A percentile compares a stretch with the other conserved stretches of the same genome.
phyloP scores from a whole-genome alignment of 208 protist genomes.

The Leishmania tarentolae region DNA sequence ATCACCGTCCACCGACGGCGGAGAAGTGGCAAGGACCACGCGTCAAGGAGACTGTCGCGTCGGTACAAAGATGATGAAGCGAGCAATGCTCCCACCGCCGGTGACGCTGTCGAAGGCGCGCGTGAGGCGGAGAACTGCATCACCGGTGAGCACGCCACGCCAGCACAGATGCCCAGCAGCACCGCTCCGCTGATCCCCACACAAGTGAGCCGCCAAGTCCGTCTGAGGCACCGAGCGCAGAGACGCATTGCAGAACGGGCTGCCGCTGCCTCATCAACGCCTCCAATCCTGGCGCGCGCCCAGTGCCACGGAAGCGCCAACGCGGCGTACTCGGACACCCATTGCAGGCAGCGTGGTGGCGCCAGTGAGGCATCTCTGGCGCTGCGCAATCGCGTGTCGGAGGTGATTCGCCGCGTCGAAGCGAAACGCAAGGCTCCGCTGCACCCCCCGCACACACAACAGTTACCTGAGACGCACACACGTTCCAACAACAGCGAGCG shows the following conservation, averaged over 20 bases:
- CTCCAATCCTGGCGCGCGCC: background rate
- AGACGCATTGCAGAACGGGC: background rate
- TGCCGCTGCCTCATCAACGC: background rate
- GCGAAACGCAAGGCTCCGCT: background rate
- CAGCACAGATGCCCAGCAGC: background rate
- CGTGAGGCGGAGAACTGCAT: background rate
- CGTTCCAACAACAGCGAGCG: background rate
- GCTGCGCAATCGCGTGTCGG: conserved; percentile 19
- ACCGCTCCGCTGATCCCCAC: background rate
- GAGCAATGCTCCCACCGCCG: background rate
- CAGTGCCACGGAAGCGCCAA: background rate
- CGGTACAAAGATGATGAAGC: background rate
- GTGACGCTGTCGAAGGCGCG: background rate
- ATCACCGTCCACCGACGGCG: background rate
- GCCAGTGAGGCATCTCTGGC: background rate
- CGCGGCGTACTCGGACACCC: background rate
- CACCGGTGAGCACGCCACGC: background rate
- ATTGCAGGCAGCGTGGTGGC: background rate
- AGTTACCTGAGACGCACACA: background rate
- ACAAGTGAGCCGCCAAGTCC: background rate
- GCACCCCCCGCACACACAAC: background rate
- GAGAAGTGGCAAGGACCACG: background rate
- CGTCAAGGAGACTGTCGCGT: background rate
- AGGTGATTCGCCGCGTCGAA: conserved; percentile 20
- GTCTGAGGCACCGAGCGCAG: background rate